Evolutionary conservation across 495 filamentous ascomycete genomes (phyloP).

Genomic region (Astrothelium macrocarpum): DNA sequence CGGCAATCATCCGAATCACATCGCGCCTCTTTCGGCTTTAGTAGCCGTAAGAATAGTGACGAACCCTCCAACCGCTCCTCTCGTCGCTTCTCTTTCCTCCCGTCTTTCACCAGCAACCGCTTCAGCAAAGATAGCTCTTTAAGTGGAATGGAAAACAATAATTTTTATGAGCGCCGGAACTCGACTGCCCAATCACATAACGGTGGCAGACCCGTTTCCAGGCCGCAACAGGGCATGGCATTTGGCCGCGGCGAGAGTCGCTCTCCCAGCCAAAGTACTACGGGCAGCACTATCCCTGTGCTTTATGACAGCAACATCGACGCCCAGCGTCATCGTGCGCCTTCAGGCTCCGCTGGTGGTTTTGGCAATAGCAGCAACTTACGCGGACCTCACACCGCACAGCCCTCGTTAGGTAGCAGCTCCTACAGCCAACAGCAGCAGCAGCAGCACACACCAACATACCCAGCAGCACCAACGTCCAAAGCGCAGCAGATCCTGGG

Average conservation of each 20-base stretch:
- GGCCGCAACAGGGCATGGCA: constrained; percentile 21
- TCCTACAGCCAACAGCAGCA: constrained; percentile 15
- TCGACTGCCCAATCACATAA: constrained; percentile 29
- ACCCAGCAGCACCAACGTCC: background rate
- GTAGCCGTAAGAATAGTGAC: constrained; percentile 54
- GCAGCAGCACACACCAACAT: background rate
- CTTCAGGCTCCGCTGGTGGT: constrained; percentile 20
- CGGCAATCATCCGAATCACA: constrained; percentile 75
- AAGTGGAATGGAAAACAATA: constrained; percentile 20
- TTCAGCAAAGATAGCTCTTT: constrained; percentile 15
- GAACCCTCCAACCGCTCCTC: constrained; percentile 24
- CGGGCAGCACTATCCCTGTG: constrained; percentile 28
- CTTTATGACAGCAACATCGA: constrained; percentile 24
- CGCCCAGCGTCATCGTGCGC: constrained; percentile 18
- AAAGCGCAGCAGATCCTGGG: constrained; percentile 4
- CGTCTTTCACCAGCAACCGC: constrained; percentile 60
- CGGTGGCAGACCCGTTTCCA: constrained; percentile 18
- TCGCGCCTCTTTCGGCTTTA: constrained; percentile 65
- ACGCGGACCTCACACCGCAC: constrained; percentile 10
- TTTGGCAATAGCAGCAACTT: constrained; percentile 10
- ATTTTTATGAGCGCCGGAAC: constrained; percentile 32
- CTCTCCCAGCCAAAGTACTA: constrained; percentile 32
- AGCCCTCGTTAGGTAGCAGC: constrained; percentile 16
- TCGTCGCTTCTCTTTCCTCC: constrained; percentile 62
- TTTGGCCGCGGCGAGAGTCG: constrained; percentile 28